These are phyloP conservation scores for Escallonia rubra DNA, from an alignment of 129 eudicot genomes.

Conservation along the genomic window DNA sequence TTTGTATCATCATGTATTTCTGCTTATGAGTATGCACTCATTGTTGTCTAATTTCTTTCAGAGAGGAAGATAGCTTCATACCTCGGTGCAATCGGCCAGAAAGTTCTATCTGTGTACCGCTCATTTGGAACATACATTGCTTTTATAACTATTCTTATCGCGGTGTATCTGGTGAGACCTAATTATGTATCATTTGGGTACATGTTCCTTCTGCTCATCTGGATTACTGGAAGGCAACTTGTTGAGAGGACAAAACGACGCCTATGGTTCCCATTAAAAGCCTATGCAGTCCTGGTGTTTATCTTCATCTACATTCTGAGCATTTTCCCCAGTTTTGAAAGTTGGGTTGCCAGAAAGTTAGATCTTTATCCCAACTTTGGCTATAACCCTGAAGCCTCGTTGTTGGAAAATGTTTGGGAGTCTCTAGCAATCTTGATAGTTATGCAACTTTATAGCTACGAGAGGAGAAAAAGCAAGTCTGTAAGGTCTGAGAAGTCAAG, in stretches of 20 bases:
- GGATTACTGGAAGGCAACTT: slow-evolving; percentile 96
- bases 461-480: slow-evolving; percentile 89
- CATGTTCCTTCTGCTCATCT: slow-evolving; percentile 78
- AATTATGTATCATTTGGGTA: slow-evolving; percentile 89
- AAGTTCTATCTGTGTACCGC: slow-evolving; percentile 62
- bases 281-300: slow-evolving; percentile 66
- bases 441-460: slow-evolving; percentile 99
- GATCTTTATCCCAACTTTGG: slow-evolving; percentile 65
- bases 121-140: slow-evolving; percentile 92
- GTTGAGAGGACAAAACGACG: slow-evolving; percentile 81
- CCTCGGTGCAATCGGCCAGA: slow-evolving; percentile 85
- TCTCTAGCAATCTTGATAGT: slow-evolving; percentile 88
- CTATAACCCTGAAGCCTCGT: slow-evolving; percentile 62
- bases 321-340: slow-evolving; percentile 66
- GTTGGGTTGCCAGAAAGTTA: slow-evolving; percentile 61
- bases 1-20: too few relatives aligned
- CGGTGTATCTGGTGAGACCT: slow-evolving; percentile 76
- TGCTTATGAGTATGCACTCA: slow-evolving; percentile 7
- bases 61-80: slow-evolving; percentile 88
- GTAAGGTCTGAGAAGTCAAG: slow-evolving; percentile 35
- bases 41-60: slow-evolving; percentile 37
- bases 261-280: slow-evolving; percentile 91
- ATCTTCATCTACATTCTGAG: slow-evolving; percentile 64
- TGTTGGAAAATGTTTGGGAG: slow-evolving; percentile 75
- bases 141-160: slow-evolving; percentile 74